Evolutionary conservation across 1,284 basidiomycete genomes (phyloP).

Genomic region (Tilletia caries): DNA sequence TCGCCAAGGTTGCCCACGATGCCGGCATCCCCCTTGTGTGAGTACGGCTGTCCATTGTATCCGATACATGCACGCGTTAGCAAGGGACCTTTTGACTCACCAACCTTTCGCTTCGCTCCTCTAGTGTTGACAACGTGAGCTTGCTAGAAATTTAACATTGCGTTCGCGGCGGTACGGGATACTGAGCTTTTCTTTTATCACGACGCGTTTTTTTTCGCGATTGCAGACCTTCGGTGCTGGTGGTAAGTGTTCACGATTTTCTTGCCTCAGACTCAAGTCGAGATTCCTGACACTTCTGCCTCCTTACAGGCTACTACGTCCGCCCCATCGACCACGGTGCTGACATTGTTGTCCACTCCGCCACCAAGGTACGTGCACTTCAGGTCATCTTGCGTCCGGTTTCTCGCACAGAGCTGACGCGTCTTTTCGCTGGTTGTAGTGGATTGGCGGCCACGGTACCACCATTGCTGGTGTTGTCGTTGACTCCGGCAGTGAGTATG

Average conservation of each 20-base stretch:
- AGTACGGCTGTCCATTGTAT: not conserved
- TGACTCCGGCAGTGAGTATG: slow-evolving; percentile 64
- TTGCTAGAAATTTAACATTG: not conserved
- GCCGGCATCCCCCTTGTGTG: slow-evolving; percentile 69
- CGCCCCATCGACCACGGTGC: slow-evolving; percentile 75
- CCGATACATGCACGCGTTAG: no score
- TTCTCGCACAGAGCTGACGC: not conserved
- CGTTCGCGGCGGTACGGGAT: no score
- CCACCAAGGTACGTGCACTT: slow-evolving; percentile 65
- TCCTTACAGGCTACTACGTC: slow-evolving; percentile 61
- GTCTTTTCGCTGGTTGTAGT: slow-evolving; percentile 46
- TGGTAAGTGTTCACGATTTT: slow-evolving; percentile 37
- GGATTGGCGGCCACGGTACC: slow-evolving; percentile 86
- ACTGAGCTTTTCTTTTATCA: not conserved
- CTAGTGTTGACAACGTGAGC: slow-evolving; percentile 66
- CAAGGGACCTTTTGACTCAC: no score
- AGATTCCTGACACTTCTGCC: not conserved
- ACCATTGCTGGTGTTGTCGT: slow-evolving; percentile 80
- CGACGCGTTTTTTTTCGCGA: not conserved
- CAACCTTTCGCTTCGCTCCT: not conserved
- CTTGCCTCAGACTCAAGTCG: not conserved
- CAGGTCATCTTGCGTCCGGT: not conserved
- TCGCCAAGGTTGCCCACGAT: slow-evolving; percentile 75
- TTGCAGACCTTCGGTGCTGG: slow-evolving; percentile 75
- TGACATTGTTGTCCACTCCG: slow-evolving; percentile 80